Percentiles rank a stretch among this genome's conserved stretches.
Evolutionary conservation across 2,329 filamentous ascomycete species (phyloP).

Genomic region (Trichophyton mentagrophytes): DNA sequence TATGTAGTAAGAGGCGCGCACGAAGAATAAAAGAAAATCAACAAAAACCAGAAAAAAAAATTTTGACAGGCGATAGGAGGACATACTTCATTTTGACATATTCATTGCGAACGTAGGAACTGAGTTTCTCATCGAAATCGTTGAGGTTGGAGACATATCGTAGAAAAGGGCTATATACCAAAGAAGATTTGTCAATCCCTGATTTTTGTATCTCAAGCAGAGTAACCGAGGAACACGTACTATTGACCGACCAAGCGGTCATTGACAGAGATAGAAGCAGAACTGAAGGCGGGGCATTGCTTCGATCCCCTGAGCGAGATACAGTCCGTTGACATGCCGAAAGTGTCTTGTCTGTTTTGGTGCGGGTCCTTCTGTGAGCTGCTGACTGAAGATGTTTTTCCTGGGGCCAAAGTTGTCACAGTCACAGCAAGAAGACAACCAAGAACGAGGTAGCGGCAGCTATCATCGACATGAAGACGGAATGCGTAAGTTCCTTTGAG

Average conservation of each 20-base stretch:
- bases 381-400: background rate
- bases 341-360: background rate
- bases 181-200: background rate
- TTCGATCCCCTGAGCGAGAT: slow-evolving; percentile 59
- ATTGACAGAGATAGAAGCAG: slow-evolving; percentile 58
- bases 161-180: slow-evolving; percentile 59
- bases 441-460: background rate
- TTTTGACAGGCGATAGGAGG: no score
- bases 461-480: background rate
- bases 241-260: slow-evolving; percentile 47
- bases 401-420: background rate
- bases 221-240: slow-evolving; percentile 37
- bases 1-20: background rate
- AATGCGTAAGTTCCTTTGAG: background rate
- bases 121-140: slow-evolving; percentile 66
- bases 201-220: background rate
- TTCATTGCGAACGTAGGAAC: slow-evolving; percentile 56
- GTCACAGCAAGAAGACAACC: background rate
- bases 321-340: slow-evolving; percentile 35
- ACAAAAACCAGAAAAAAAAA: background rate
- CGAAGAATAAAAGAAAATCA: background rate
- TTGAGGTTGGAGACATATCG: slow-evolving; percentile 60
- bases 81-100: slow-evolving; percentile 70
- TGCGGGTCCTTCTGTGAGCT: background rate
- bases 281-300: slow-evolving; percentile 58